These are phyloP conservation scores for Cyclotella distinguenda DNA, from an alignment of 108 stramenopile species.

Conservation along the genomic window DNA sequence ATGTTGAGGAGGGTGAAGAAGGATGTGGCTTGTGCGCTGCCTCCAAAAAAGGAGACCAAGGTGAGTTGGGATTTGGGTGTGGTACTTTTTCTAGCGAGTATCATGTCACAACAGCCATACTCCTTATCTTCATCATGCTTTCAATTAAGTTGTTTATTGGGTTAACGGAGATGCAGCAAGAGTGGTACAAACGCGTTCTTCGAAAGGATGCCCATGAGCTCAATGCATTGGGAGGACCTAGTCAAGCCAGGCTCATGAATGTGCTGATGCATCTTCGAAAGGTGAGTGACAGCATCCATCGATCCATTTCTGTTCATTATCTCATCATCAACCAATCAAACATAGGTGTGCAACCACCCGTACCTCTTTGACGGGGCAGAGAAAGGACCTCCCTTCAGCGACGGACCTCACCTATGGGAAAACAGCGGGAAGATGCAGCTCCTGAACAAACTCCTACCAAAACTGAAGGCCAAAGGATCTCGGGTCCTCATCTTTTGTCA, in stretches of 20 bases:
- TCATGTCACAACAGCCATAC: too few relatives aligned
- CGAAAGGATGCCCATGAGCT: slow-evolving; percentile 91
- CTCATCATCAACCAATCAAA: not conserved
- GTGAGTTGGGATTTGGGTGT: slow-evolving; percentile 19
- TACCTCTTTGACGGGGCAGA: slow-evolving; percentile 99
- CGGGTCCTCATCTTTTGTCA: slow-evolving; percentile 97
- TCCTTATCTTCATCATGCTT: not conserved
- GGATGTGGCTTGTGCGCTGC: slow-evolving; percentile 93
- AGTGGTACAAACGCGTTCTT: slow-evolving; percentile 93
- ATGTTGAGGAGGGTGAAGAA: slow-evolving; percentile 98
- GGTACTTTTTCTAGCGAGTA: too few relatives aligned
- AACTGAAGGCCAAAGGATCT: slow-evolving; percentile 87
- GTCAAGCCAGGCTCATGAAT: slow-evolving; percentile 89
- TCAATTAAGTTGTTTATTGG: slow-evolving; percentile 60
- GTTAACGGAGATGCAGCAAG: slow-evolving; percentile 93
- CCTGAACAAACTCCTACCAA: slow-evolving; percentile 91
- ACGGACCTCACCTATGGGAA: slow-evolving; percentile 98
- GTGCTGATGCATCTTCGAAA: slow-evolving; percentile 98
- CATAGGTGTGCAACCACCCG: slow-evolving; percentile 94
- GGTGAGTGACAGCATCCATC: slow-evolving; percentile 18
- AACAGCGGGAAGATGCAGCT: slow-evolving; percentile 93
- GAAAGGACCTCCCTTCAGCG: slow-evolving; percentile 92
- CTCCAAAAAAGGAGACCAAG: slow-evolving; percentile 95
- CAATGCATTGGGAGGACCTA: slow-evolving; percentile 93
- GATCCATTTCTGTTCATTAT: not conserved